These are phyloP conservation scores for Trifolium dubium DNA, from an alignment of 306 rosid species.

Conservation along the genomic window DNA sequence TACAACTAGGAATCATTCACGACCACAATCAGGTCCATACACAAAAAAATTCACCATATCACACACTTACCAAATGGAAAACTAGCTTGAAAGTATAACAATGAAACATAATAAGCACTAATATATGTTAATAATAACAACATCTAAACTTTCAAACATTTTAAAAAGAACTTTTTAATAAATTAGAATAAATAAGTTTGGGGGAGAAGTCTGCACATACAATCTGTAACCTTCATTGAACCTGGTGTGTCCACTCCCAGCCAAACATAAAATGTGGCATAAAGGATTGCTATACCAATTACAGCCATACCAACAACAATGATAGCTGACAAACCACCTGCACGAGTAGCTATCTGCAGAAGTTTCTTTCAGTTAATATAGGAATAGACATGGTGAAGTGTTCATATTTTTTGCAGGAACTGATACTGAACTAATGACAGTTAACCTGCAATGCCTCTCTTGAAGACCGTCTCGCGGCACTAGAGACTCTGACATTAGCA, in stretches of 20 bases:
- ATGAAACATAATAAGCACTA: constrained; percentile 25
- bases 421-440: constrained; percentile 39
- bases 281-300: constrained; percentile 85
- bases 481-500: constrained; percentile 97
- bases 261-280: constrained; percentile 92
- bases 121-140: constrained; percentile 26
- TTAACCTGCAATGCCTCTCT: constrained; percentile 98
- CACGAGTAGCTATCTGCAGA: constrained; percentile 96
- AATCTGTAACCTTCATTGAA: constrained; percentile 93
- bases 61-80: constrained; percentile 36
- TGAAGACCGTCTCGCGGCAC: constrained; percentile 98
- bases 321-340: constrained; percentile 97
- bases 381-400: constrained; percentile 39
- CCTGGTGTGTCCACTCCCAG: constrained; percentile 91
- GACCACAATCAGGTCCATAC: constrained; percentile 34
- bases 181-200: constrained; percentile 35
- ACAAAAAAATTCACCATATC: constrained; percentile 33
- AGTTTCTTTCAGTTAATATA: constrained; percentile 44
- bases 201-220: constrained; percentile 70
- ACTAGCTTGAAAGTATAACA: constrained; percentile 26
- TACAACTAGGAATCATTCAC: constrained; percentile 22
- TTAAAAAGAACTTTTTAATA: background rate
- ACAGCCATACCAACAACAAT: constrained; percentile 99
- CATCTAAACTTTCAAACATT: constrained; percentile 28
- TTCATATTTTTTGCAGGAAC: constrained; percentile 31